Conservation (phyloP, 2,329 filamentous ascomycete genomes). For the Colletotrichum sp. region DNA sequence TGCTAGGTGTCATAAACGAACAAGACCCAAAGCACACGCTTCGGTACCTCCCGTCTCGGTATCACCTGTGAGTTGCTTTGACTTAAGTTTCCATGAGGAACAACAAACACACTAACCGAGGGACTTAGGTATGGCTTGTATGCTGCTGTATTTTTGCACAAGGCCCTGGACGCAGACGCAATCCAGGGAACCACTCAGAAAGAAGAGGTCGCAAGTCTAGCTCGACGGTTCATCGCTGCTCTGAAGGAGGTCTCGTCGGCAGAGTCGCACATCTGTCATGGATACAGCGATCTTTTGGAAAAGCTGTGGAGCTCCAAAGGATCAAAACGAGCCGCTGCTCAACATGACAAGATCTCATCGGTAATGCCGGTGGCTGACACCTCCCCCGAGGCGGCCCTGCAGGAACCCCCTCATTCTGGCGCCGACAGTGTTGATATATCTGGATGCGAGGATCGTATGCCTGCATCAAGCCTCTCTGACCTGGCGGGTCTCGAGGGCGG, state of each 20-base stretch:
- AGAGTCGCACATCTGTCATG: background rate
- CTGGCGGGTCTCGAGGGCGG: background rate
- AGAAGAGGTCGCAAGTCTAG: background rate
- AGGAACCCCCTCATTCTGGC: background rate
- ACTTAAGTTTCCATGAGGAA: background rate
- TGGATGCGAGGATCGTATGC: background rate
- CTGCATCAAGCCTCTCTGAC: background rate
- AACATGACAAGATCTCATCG: accelerated
- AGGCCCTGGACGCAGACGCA: background rate
- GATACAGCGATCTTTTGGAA: background rate
- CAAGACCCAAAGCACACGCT: background rate
- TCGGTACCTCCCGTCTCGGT: background rate
- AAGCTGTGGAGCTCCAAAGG: background rate
- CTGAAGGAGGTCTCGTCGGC: background rate
- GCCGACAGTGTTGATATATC: background rate
- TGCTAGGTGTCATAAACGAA: background rate
- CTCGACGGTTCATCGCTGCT: background rate
- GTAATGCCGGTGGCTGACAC: accelerated
- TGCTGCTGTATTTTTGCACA: background rate
- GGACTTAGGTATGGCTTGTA: background rate
- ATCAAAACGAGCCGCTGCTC: background rate
- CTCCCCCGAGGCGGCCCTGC: accelerated
- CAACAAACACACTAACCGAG: accelerated
- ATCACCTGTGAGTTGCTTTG: background rate
- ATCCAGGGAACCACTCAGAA: background rate